Percentiles rank a stretch among this genome's conserved stretches.
phyloP scores from a whole-genome alignment of 306 rosid genomes.

The Quercus engelmannii region DNA sequence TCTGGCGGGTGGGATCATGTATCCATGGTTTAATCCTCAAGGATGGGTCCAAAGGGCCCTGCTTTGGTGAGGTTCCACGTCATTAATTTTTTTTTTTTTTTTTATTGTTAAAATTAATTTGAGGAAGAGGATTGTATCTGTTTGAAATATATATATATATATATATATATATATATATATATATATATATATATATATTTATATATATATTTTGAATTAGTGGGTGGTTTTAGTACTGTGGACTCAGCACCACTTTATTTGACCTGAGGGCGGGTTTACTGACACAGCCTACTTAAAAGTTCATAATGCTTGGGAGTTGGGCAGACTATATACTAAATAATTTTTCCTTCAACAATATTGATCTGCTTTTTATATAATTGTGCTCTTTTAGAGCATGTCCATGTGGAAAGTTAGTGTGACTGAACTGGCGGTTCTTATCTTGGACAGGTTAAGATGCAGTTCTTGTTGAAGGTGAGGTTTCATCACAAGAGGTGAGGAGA shows the following conservation, averaged over 20 bases:
- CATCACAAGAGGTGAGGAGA: conserved; percentile 69
- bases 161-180: too few relatives aligned
- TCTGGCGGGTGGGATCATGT: too few relatives aligned
- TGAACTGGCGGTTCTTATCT: conserved; percentile 12
- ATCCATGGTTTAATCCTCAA: too few relatives aligned
- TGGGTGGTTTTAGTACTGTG: too few relatives aligned
- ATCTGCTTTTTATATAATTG: not conserved
- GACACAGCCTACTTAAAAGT: not conserved
- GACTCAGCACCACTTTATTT: too few relatives aligned
- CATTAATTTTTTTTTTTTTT: too few relatives aligned
- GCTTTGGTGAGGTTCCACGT: too few relatives aligned
- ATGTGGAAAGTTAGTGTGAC: not conserved
- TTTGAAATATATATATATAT: too few relatives aligned
- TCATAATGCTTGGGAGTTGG: not conserved
- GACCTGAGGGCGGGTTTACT: too few relatives aligned
- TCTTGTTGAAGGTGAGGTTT: conserved; percentile 87
- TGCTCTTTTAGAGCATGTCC: not conserved
- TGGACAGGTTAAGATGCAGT: conserved; percentile 90
- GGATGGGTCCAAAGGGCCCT: too few relatives aligned
- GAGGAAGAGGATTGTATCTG: not conserved
- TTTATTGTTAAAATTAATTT: not conserved
- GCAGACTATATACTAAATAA: not conserved
- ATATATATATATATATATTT: too few relatives aligned
- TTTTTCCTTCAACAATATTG: not conserved
- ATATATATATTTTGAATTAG: too few relatives aligned